Conservation (phyloP, 192 early-diverging fungal genomes). For the Backusella circina region DNA sequence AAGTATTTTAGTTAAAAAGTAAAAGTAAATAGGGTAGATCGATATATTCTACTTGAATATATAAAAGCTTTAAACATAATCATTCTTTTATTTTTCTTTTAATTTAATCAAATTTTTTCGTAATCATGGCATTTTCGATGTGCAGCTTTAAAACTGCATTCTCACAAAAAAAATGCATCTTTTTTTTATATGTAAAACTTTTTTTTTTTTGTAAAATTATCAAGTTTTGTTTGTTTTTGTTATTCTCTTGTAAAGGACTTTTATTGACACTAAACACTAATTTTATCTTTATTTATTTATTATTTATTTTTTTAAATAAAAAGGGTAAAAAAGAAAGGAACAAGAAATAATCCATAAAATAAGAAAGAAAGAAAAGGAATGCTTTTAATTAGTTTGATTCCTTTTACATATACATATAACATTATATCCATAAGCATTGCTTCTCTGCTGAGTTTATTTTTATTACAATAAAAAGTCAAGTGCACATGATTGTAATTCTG, state of each 20-base stretch:
- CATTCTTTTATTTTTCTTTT: background rate
- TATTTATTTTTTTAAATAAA: background rate
- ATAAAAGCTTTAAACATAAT: background rate
- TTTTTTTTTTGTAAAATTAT: background rate
- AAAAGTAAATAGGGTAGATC: background rate
- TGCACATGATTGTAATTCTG: background rate
- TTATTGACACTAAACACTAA: constrained; percentile 1
- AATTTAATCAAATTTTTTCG: background rate
- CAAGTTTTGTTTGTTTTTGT: background rate
- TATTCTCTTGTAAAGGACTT: background rate
- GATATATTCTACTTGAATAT: background rate
- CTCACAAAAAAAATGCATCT: background rate
- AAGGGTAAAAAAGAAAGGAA: background rate
- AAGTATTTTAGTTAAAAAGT: background rate
- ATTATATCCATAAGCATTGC: background rate
- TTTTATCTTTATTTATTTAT: background rate
- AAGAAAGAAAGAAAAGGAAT: too few relatives aligned
- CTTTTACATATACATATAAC: background rate
- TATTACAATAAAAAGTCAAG: background rate
- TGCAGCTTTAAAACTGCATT: background rate
- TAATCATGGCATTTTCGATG: background rate
- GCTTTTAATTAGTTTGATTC: background rate
- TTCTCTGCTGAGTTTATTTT: background rate
- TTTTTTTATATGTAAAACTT: background rate
- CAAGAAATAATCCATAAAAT: background rate